Evolutionary conservation across 2,329 filamentous ascomycete genomes (phyloP).

Genomic region (Fusarium sp.): DNA sequence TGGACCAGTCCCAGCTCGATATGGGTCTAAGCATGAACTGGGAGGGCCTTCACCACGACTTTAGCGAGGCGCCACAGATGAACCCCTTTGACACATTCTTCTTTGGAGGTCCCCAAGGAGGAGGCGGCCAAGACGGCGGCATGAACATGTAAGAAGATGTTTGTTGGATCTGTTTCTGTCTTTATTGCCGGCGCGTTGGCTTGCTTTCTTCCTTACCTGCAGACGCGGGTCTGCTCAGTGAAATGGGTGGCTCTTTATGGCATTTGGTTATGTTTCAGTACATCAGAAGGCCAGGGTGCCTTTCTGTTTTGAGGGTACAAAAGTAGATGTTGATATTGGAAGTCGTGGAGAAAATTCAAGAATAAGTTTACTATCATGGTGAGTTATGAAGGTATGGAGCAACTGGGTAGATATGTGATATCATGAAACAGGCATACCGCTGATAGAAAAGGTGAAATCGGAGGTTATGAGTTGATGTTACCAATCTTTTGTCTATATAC

Average conservation of each 20-base stretch:
- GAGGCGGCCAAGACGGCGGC: slow-evolving; percentile 39
- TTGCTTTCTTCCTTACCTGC: slow-evolving; percentile 16
- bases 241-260: slow-evolving; percentile 30
- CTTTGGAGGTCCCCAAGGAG: slow-evolving; percentile 67
- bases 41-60: slow-evolving; percentile 73
- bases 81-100: slow-evolving; percentile 80
- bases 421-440: slow-evolving; percentile 38
- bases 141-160: slow-evolving; percentile 42
- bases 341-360: neutral
- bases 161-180: slow-evolving; percentile 15
- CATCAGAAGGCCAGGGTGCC: slow-evolving; percentile 16
- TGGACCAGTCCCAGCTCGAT: slow-evolving; percentile 66
- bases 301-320: neutral
- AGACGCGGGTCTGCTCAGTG: slow-evolving; percentile 23
- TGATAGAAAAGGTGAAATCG: slow-evolving; percentile 7
- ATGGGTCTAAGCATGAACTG: slow-evolving; percentile 75
- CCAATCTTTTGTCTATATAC: slow-evolving; percentile 25
- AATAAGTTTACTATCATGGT: neutral
- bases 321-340: slow-evolving; percentile 6
- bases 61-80: slow-evolving; percentile 68
- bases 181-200: slow-evolving; percentile 34
- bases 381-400: slow-evolving; percentile 8
- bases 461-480: neutral
- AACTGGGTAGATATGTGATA: neutral
- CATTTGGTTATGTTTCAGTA: slow-evolving; percentile 2